Percentiles rank a stretch among this genome's conserved stretches.
These are phyloP conservation scores for Platanus orientalis DNA, from an alignment of 164 flowering plant species.

Conservation along the genomic window DNA sequence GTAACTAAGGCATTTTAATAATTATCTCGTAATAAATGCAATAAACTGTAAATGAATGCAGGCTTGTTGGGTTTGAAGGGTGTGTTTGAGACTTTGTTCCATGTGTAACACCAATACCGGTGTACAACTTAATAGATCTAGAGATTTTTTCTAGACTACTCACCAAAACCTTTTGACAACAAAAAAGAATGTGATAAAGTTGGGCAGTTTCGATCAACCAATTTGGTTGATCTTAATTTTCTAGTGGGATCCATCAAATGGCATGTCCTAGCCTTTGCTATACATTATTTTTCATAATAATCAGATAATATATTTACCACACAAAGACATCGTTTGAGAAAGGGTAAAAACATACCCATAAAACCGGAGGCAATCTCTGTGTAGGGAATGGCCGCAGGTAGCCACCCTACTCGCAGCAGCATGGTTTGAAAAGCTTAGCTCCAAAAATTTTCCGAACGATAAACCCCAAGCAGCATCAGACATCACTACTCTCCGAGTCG, in stretches of 20 bases:
- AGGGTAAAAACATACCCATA: conserved; percentile 62
- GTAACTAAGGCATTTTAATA: too few relatives aligned
- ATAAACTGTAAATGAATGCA: too few relatives aligned
- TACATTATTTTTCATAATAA: not conserved
- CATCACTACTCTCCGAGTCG: conserved; percentile 88
- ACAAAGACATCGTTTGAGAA: not conserved
- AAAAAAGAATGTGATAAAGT: not conserved
- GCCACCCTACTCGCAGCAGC: conserved; percentile 99
- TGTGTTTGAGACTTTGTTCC: too few relatives aligned
- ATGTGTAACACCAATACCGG: too few relatives aligned
- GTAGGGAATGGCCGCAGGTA: conserved; percentile 97
- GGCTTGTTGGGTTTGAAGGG: too few relatives aligned
- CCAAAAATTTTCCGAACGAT: conserved; percentile 98
- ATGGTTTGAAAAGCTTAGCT: conserved; percentile 98
- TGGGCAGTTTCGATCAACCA: not conserved
- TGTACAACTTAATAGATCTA: too few relatives aligned
- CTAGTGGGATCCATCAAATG: not conserved
- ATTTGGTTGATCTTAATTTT: not conserved
- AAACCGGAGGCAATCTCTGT: conserved; percentile 98
- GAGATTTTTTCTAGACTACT: too few relatives aligned
- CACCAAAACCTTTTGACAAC: not conserved
- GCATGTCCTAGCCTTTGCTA: not conserved
- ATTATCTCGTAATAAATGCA: too few relatives aligned
- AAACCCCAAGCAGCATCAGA: conserved; percentile 99
- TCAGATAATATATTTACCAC: not conserved